Evolutionary conservation across 805 yeast species (phyloP).

Genomic region (Candida stauntonica): DNA sequence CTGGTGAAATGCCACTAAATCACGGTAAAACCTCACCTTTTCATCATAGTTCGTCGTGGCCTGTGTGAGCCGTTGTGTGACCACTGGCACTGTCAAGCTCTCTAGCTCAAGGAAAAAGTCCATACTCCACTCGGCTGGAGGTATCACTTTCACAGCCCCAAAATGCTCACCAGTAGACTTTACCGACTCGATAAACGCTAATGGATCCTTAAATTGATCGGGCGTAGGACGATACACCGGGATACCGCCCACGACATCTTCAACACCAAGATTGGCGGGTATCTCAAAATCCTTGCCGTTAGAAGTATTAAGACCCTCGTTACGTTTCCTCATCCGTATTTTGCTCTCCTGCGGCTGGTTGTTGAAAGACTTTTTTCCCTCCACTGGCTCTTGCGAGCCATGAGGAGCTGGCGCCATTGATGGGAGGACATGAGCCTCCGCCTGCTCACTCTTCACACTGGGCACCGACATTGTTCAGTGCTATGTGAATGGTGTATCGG

Average conservation of each 20-base stretch:
- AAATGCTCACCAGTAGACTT: slow-evolving; percentile 40
- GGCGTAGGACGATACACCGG: slow-evolving; percentile 33
- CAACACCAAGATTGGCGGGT: not conserved
- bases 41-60: slow-evolving; percentile 35
- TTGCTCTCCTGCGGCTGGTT: no score
- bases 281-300: no score
- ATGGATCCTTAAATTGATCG: slow-evolving; percentile 54
- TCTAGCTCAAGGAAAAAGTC: slow-evolving; percentile 34
- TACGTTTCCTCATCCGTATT: no score
- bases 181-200: slow-evolving; percentile 45
- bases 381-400: no score
- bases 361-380: no score
- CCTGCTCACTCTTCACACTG: no score
- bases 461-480: no score
- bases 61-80: slow-evolving; percentile 44
- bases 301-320: no score
- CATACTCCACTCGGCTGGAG: slow-evolving; percentile 42
- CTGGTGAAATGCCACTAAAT: slow-evolving; percentile 40
- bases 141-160: slow-evolving; percentile 66
- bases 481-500: no score
- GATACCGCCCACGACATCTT: no score
- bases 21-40: slow-evolving; percentile 44
- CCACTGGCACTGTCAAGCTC: slow-evolving; percentile 47
- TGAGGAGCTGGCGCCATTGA: no score
- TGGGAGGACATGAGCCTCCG: no score